Base-by-base conservation (phyloP, 169 alveolate genomes). In the Cryptosporidium tyzzeri region DNA sequence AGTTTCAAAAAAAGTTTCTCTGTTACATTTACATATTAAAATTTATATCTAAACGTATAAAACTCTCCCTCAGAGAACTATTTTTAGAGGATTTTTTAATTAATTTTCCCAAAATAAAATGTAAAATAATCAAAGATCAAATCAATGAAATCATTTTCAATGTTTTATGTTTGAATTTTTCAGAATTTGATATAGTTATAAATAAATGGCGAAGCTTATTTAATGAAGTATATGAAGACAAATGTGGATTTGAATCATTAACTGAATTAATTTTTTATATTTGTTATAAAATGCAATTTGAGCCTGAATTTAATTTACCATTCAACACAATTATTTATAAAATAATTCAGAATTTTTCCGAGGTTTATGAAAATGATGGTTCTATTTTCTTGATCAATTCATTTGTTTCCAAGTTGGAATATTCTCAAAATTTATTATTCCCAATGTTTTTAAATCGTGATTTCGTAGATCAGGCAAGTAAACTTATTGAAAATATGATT, bases 401-500 rank as follows among this genome's bases (percentile, higher is more conserved):
- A 16, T 55, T 73, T 73, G 35, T 73, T 18, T 33, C 86, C 33
- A 73, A 73, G 35, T 18, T 73, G 9, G 86, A 73, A 35, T 73
- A 55, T 55, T 53, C 86, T 8, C 86, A 73, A 59, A 80, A 80
- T 62, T n/a, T 41, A 37, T 18, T 65, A 12, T 80, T 80, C 23
- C 74, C 89, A 8, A 62, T 62, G 2, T 31, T 80, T 21, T 23
- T 80, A 12, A 16, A 65, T 16, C 12, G 39, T 9, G 33, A 18
- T 21, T 1, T 48, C 10, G 10, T 23, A 23, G 59, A 73, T 1
- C 68, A 51, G 26, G 55, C 68, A 29, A 21, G 16, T 41, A 35
- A 39, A 39, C 51, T 73, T 4, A 55, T 73, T 55, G 59, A 3
- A 6, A 73, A 53, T 7, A 59, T 80, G 26, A 16, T 45, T 7